Base-by-base conservation (phyloP, 2,329 filamentous ascomycete genomes). In the Epichloe glyceriae region DNA sequence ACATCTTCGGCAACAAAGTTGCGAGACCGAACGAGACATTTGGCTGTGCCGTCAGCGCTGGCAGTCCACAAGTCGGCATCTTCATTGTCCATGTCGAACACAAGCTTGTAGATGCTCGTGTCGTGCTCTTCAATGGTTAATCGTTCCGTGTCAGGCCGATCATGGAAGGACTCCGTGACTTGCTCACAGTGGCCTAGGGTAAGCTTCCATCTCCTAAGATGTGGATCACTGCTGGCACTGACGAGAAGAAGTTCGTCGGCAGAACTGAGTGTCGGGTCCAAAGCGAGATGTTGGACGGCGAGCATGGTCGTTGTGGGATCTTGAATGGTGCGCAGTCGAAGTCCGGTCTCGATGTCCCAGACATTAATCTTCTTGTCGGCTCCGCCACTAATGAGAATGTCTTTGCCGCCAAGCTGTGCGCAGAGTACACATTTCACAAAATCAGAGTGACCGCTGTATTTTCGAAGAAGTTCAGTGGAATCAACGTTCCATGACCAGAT, bases 11-110 rank as follows among this genome's bases (percentile, higher is more conserved):
- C 69, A 44, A 76, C 78, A 75, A 88, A 96, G 17, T 74, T 74
- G 44, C 78, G 79, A 22, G 75, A 71, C 49, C 89, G 75, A 1
- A 83, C 76, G 8, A 96, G 75, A 58, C 88, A 90, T 65, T 91
- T 93, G 2, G 82, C 82, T 0, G 85, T 89, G 58, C 88, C 93
- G 65, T 98, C 93, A 4, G 88, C 89, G 53, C 88, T 95, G 5
- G 90, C 86, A 7, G 91, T 96, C 89, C 89, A 97, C 14, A 96
- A 70, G 59, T 96, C 87, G 34, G 78, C 81, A 12, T 79, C 76
- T 6, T 81, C 79, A 35, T 69, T 70, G 5, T 73, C 70, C 15
- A 65, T 62, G 56, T 89, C 85, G 59, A 95, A 95, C 19, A 78
- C 71, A 14, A 97, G 70, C 56, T 79, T 82, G 67, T 95, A 94